phyloP scores from a whole-genome alignment of 1,139 yeast species.

The Scheffersomyces lignicola region DNA sequence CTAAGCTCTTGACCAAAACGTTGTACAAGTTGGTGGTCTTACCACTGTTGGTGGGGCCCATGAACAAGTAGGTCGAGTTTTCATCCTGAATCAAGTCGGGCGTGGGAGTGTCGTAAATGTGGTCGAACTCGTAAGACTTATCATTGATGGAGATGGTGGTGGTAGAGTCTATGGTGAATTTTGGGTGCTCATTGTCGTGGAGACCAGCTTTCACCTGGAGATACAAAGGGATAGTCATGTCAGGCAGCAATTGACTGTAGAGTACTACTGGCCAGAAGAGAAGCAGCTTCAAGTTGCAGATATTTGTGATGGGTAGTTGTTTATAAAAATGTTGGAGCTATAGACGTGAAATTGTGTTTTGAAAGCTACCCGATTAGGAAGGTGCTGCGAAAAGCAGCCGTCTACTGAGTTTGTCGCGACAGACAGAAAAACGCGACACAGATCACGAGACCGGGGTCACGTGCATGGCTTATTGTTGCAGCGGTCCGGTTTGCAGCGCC shows the following conservation, averaged over 20 bases:
- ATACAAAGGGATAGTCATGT: slow-evolving; percentile 22
- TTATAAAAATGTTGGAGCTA: too few relatives aligned
- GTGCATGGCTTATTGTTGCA: too few relatives aligned
- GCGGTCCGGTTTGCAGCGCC: too few relatives aligned
- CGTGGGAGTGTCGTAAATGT: slow-evolving; percentile 17
- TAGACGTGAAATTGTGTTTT: neutral
- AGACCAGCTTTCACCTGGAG: slow-evolving; percentile 22
- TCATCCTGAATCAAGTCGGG: slow-evolving; percentile 13
- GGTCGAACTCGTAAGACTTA: slow-evolving; percentile 21
- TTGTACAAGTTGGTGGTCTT: slow-evolving; percentile 28
- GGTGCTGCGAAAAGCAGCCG: neutral
- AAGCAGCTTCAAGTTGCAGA: neutral
- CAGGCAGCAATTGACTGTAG: too few relatives aligned
- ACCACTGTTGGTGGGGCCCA: slow-evolving; percentile 38
- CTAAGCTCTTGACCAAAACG: slow-evolving; percentile 6
- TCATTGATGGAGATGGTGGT: slow-evolving; percentile 21
- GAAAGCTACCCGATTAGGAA: neutral
- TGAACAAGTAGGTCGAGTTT: slow-evolving; percentile 16
- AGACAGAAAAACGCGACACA: neutral
- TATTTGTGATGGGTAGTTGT: too few relatives aligned
- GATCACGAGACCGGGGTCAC: neutral
- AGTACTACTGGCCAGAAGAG: slow-evolving; percentile 1
- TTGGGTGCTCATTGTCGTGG: slow-evolving; percentile 4
- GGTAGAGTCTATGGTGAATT: slow-evolving; percentile 11
- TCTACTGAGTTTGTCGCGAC: neutral